phyloP scores from a whole-genome alignment of 1,284 basidiomycete species.

The Moniliella sp. region DNA sequence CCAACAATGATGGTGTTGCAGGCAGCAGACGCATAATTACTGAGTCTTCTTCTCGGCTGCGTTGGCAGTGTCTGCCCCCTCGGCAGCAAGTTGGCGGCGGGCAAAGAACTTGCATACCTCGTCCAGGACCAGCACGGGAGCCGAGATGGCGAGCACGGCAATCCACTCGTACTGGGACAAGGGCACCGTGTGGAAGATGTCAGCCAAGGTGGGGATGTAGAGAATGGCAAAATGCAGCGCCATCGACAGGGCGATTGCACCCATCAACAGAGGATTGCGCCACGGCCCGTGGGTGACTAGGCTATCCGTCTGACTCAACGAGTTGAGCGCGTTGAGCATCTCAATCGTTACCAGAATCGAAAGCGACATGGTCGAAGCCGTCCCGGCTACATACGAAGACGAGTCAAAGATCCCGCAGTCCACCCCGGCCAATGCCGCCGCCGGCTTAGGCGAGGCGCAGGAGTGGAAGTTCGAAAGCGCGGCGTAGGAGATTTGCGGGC shows the following conservation, averaged over 20 bases:
- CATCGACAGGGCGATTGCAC: constrained; percentile 1
- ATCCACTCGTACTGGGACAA: constrained; percentile 1
- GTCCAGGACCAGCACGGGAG: constrained; percentile 1
- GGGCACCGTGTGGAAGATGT: constrained; percentile 1
- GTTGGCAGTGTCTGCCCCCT: too few relatives aligned
- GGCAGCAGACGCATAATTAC: too few relatives aligned
- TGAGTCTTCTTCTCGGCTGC: too few relatives aligned
- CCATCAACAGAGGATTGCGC: constrained; percentile 52
- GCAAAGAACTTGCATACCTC: constrained; percentile 2
- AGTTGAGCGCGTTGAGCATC: constrained; percentile 99
- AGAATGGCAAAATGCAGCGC: constrained; percentile 3
- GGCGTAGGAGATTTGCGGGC: constrained; percentile 2
- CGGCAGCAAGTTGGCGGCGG: too few relatives aligned
- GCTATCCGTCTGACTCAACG: constrained; percentile 83
- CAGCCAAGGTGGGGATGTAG: constrained; percentile 1
- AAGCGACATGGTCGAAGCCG: constrained; percentile 70
- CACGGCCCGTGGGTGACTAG: constrained; percentile 67
- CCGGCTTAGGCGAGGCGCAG: constrained; percentile 45
- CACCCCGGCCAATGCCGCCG: constrained; percentile 41
- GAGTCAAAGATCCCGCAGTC: constrained; percentile 86
- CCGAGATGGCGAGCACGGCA: constrained; percentile 1
- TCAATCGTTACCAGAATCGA: constrained; percentile 81
- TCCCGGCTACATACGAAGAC: constrained; percentile 49
- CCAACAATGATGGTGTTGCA: too few relatives aligned
- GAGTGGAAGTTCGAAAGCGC: constrained; percentile 47